Evolutionary conservation across 202 grass and related monocot genomes (phyloP).

Genomic region (Cymbopogon flexuosus): DNA sequence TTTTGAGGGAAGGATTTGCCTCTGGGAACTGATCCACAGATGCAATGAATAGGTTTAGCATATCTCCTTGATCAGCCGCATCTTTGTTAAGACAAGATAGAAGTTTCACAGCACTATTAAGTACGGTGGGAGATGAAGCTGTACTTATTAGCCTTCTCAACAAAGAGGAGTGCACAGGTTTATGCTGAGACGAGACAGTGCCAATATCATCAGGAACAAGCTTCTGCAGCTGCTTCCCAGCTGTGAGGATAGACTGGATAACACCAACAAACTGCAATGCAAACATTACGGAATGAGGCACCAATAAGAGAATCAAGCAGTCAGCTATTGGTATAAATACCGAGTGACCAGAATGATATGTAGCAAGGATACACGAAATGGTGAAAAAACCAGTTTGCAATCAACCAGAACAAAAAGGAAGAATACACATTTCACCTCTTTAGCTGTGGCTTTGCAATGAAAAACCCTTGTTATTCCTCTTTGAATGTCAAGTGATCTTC

Average conservation of each 20-base stretch:
- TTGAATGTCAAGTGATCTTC: conserved; percentile 75
- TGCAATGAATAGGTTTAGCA: conserved; percentile 73
- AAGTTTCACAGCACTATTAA: conserved; percentile 56
- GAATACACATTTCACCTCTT: conserved; percentile 49
- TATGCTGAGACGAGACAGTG: conserved; percentile 30
- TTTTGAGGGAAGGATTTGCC: conserved; percentile 37
- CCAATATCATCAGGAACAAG: conserved; percentile 48
- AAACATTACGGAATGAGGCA: conserved; percentile 20
- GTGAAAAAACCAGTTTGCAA: neutral
- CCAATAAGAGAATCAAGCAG: conserved; percentile 11
- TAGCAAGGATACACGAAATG: neutral
- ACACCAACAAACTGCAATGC: conserved; percentile 64
- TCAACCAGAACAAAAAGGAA: conserved; percentile 10
- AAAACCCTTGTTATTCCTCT: conserved; percentile 91
- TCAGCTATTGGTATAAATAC: conserved; percentile 14
- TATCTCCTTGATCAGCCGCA: conserved; percentile 75
- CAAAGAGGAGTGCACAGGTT: conserved; percentile 53
- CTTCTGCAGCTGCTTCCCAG: conserved; percentile 72
- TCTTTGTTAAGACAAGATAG: conserved; percentile 83
- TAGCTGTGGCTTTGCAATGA: conserved; percentile 70
- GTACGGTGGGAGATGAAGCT: conserved; percentile 62
- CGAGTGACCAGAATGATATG: neutral
- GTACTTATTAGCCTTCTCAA: conserved; percentile 76
- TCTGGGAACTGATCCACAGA: conserved; percentile 76
- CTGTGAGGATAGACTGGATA: conserved; percentile 69